Conservation (phyloP, 2,329 filamentous ascomycete species). For the Didymella pomorum region DNA sequence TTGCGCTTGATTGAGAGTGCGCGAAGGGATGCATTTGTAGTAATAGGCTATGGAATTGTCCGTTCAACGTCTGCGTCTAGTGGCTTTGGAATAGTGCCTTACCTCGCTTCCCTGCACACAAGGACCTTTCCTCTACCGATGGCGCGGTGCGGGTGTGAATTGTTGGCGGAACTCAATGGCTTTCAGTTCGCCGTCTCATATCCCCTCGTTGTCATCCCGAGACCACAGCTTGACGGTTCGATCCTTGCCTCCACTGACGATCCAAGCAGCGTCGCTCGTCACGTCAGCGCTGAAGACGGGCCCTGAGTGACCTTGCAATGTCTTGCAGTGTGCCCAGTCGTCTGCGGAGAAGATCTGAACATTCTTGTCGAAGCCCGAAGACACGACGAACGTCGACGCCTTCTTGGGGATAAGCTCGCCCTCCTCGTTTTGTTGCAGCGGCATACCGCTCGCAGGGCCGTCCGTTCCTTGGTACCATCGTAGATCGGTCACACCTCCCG, state of each 20-base stretch:
- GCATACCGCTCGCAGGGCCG: conserved; percentile 69
- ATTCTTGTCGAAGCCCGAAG: conserved; percentile 89
- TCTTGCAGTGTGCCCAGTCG: conserved; percentile 91
- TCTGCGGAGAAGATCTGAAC: conserved; percentile 96
- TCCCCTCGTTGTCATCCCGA: conserved; percentile 64
- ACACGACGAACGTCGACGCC: conserved; percentile 89
- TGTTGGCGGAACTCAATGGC: no score
- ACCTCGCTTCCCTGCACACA: conserved; percentile 4
- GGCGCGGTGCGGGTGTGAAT: background rate
- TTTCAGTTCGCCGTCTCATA: conserved; percentile 31
- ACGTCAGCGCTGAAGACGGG: conserved; percentile 92
- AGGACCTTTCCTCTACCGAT: no score
- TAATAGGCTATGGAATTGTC: background rate
- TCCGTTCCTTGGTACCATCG: conserved; percentile 92
- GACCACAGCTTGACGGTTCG: conserved; percentile 97
- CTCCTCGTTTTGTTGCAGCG: conserved; percentile 69
- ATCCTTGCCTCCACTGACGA: conserved; percentile 93
- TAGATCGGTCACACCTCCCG: conserved; percentile 88
- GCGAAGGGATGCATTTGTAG: background rate
- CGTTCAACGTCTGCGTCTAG: background rate
- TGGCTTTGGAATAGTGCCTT: background rate
- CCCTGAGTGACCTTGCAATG: conserved; percentile 86
- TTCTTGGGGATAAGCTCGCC: conserved; percentile 76
- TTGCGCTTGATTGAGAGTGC: background rate
- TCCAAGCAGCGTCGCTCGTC: conserved; percentile 85